Evolutionary conservation across 192 early-diverging fungal genomes (phyloP).

Genomic region (Rhizophagus prolifer): DNA sequence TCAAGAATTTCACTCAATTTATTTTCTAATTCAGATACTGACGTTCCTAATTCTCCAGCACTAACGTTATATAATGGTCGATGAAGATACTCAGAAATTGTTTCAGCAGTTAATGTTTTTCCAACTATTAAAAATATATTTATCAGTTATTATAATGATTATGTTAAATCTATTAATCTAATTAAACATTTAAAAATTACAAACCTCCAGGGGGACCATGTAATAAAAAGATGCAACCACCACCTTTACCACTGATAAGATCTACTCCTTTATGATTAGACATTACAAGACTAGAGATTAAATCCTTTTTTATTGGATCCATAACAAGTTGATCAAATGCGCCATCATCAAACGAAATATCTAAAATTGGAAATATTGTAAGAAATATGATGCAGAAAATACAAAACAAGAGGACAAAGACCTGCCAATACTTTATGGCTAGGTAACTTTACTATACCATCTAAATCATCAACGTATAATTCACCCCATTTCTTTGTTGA

Average conservation of each 20-base stretch:
- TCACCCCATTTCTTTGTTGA: background rate
- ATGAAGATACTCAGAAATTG: constrained; percentile 55
- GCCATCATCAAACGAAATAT: background rate
- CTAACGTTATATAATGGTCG: constrained; percentile 57
- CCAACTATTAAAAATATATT: constrained; percentile 30
- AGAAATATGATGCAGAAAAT: background rate
- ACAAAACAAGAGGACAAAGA: background rate
- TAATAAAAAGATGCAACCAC: constrained; percentile 56
- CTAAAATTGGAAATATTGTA: background rate
- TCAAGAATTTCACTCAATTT: constrained; percentile 51
- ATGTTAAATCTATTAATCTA: background rate
- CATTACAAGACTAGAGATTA: background rate
- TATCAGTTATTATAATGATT: too few species aligned
- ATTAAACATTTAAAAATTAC: background rate
- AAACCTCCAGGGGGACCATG: constrained; percentile 55
- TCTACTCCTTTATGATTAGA: constrained; percentile 44
- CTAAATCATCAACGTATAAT: background rate
- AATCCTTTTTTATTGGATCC: constrained; percentile 7
- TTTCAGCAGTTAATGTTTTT: constrained; percentile 62
- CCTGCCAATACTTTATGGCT: too few species aligned
- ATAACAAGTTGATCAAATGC: background rate
- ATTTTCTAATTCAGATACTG: constrained; percentile 51
- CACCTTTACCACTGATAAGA: constrained; percentile 53
- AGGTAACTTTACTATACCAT: background rate
- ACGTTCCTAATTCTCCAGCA: constrained; percentile 60